Evolutionary conservation across 2,329 filamentous ascomycete species (phyloP).

Genomic region (Ophiostoma quercus): DNA sequence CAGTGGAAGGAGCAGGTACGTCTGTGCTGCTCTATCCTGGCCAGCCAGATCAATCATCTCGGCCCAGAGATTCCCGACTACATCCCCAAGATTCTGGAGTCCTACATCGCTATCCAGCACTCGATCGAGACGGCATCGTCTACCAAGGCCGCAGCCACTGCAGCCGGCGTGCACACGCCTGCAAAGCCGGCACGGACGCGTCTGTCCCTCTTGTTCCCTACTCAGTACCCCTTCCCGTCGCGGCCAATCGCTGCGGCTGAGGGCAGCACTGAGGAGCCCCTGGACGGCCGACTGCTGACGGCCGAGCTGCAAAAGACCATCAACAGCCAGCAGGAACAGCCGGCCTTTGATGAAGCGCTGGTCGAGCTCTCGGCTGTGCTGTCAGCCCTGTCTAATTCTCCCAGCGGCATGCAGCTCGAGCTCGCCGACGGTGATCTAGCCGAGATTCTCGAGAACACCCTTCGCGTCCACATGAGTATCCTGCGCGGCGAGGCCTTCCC

Average conservation of each 20-base stretch:
- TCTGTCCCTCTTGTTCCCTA: conserved; percentile 85
- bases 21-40: conserved; percentile 85
- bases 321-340: conserved; percentile 32
- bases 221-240: conserved; percentile 79
- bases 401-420: conserved; percentile 70
- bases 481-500: conserved; percentile 87
- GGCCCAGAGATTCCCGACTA: conserved; percentile 81
- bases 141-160: neutral
- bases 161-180: neutral
- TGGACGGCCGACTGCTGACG: conserved; percentile 10
- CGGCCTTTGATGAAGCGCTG: conserved; percentile 74
- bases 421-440: conserved; percentile 68
- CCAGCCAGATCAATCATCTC: conserved; percentile 74
- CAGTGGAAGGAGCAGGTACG: conserved; percentile 92
- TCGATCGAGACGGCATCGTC: conserved; percentile 34
- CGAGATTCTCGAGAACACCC: conserved; percentile 67
- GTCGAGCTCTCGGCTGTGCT: conserved; percentile 85
- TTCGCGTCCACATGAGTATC: conserved; percentile 85
- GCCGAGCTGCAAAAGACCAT: conserved; percentile 15
- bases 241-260: conserved; percentile 51
- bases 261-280: conserved; percentile 32
- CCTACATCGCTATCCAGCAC: conserved; percentile 71
- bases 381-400: conserved; percentile 71
- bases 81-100: conserved; percentile 84
- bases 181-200: conserved; percentile 49